Evolutionary conservation across 495 filamentous ascomycete genomes (phyloP), one percentile per base, ranked within the genome.

Genomic region (Penicillium pancosmium): DNA sequence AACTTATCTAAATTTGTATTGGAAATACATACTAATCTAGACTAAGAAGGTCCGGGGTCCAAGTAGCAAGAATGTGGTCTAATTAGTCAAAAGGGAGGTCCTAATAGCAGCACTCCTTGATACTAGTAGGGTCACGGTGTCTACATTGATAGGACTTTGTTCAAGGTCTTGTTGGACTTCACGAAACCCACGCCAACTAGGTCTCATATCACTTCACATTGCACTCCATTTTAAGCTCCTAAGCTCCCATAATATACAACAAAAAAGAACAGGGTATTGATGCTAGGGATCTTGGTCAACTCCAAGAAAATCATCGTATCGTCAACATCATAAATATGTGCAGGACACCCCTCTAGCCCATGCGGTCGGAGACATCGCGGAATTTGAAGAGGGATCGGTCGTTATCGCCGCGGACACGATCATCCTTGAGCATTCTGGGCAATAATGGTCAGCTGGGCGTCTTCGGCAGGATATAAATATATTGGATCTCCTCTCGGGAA

Each of bases 371-470:
- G 5, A 86, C 83, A 66, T 84, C 80, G 64, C 86, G 84, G 48
- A 91, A 81, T 59, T 89, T 85, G 68, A 94, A 92, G 27, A 94
- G 87, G 3, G 88, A 84, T 36, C 80, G 72, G 67, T 84, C 68
- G 55, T 83, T 74, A 58, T 86, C 80, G 7, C 68, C 75, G 50
- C 86, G 85, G 41, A 94, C 82, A 12, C 94, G 82, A 18, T 98
- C 93, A 71, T 98, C 94, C 76, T 91, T 95, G 56, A 98, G 77
- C 93, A 98, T 97, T 54, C 88, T 86, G n/a, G 54, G 23, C 34
- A 25, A 15, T 2, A 16, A 25, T 21, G 34, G 31, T 59, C 36
- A 53, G 18, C 27, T 31, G 8, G 27, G 27, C 15, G 12, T 53
- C 4, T 7, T 12, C 15, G 41, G 36, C 15, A 6, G 15, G 0